Base-by-base conservation (phyloP, 1,284 basidiomycete species). In the Apiotrichum laibachii region DNA sequence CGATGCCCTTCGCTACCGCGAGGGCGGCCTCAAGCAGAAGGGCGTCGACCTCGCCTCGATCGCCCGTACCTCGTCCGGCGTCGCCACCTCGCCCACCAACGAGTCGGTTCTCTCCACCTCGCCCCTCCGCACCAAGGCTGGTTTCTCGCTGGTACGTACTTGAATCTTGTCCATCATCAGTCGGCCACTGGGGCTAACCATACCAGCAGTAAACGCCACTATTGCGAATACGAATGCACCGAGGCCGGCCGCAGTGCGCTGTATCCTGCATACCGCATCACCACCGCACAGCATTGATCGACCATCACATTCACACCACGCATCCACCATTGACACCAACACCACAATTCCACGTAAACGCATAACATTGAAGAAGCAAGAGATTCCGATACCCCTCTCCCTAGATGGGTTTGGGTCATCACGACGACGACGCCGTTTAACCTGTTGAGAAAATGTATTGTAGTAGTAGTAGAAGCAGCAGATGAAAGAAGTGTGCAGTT, bases 31-130 rank as follows among this genome's bases (percentile, higher is more conserved):
- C 19, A 44, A 63, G 84, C 80, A 68, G 62, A 56, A 55, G 54
- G 72, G 63, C 33, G 77, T 89, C 58, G 88, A 91, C 77, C 83
- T 92, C 59, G 82, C 83, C 46, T 81, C 85, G 56, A 92, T 92
- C 68, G 90, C 90, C 31, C 86, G 88, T 67, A 89, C 88, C 59
- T 90, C 88, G 13, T 82, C 82, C 62, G 90, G 86, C 21, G 85
- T 88, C 42, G 85, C 86, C 49, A 79, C 81, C 59, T 87, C 87
- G 55, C 86, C 87, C 31, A 81, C 82, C 46, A 72, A 68, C 57
- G 76, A 71, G 42, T 55, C 68, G 57, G 55, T 78, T 55, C 64
- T 77, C 63, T 68, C 79, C 59, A 72, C 76, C 56, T 68, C 69
- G 61, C 80, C 80, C 64, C 80, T 80, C 60, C 72, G 71, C 64